Evolutionary conservation across 768 basidiomycete species (phyloP).

Genomic region (Sporobolomyces pararoseus): DNA sequence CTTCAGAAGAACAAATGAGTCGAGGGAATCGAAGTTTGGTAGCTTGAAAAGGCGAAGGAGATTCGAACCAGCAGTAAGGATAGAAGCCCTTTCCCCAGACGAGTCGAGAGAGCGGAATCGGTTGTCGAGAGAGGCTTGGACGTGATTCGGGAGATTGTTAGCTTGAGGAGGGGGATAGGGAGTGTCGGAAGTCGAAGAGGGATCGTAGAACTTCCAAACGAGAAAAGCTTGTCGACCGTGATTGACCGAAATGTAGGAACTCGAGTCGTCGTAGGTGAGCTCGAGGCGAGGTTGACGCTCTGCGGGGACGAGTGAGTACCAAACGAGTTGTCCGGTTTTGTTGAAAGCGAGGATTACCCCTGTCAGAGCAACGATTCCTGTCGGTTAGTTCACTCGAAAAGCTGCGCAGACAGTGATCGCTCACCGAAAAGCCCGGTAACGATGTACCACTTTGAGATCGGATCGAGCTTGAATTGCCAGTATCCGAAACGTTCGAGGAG

Average conservation of each 20-base stretch:
- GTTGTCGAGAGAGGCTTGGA: too few relatives aligned
- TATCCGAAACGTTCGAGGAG: neutral
- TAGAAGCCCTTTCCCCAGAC: neutral
- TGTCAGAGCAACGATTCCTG: too few relatives aligned
- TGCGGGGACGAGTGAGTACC: neutral
- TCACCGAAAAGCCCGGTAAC: slow-evolving; percentile 10
- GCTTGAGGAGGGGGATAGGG: neutral
- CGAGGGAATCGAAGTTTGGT: neutral
- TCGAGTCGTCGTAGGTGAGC: neutral
- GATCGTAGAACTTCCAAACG: neutral
- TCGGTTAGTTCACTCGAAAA: too few relatives aligned
- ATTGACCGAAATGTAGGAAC: neutral
- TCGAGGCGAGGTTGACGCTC: neutral
- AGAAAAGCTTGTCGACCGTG: neutral
- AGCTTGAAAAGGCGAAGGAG: neutral
- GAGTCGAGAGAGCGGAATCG: neutral
- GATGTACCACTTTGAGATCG: neutral
- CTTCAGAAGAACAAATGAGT: neutral
- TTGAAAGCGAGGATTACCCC: slow-evolving; percentile 6
- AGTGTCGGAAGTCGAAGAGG: neutral
- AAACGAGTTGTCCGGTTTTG: neutral
- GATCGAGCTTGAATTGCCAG: slow-evolving; percentile 34
- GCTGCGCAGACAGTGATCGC: too few relatives aligned
- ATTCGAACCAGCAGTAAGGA: neutral
- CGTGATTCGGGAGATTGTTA: neutral